Evolutionary conservation across 257 asterid species (phyloP), one percentile per base, ranked within the genome.

Genomic region (Avicennia marina): DNA sequence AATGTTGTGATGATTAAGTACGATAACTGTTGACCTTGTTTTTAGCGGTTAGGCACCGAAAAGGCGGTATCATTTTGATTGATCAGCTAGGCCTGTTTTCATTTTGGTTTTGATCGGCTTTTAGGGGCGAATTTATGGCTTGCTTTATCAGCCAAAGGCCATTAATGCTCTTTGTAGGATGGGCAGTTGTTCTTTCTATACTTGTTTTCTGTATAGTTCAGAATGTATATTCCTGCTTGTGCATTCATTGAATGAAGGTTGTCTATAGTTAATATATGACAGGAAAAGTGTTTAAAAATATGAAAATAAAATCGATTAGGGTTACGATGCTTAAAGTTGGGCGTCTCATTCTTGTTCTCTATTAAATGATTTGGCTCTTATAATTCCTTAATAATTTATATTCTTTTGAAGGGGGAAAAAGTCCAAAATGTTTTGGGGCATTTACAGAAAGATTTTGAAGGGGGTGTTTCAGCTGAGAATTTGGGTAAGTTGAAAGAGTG

Each of bases 361-460:
- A 15, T 34, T 51, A 20, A 60, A 25, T 56, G 40, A 45, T 36
- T 45, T 32, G n/a, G 64, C 65, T 75, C 71, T 80, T 46, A 81
- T 41, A 8, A 13, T 62, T 60, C 19, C 75, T 62, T 52, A 55
- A 67, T 52, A 4, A 5, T 2, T 52, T 55, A 22, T 63, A 27
- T 52, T 62, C 60, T 68, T 60, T 72, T 73, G 64, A 74, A 91
- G 98, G 96, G 72, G 58, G 96, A 88, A 66, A 91, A 91, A 64
- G 75, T 91, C 71, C 89, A 91, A 58, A 81, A 74, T 67, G 84
- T 85, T 36, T 66, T 91, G 76, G 98, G 98, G 60, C 98, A 91
- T 76, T 82, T 81, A 73, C 98, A 91, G 71, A 91, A 84, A 70
- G 98, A 91, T 69, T 91, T 91, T 70, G 98, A 88, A 82, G 96